Evolutionary conservation across 2,329 filamentous ascomycete genomes (phyloP).

Genomic region (Penicillium sp.): DNA sequence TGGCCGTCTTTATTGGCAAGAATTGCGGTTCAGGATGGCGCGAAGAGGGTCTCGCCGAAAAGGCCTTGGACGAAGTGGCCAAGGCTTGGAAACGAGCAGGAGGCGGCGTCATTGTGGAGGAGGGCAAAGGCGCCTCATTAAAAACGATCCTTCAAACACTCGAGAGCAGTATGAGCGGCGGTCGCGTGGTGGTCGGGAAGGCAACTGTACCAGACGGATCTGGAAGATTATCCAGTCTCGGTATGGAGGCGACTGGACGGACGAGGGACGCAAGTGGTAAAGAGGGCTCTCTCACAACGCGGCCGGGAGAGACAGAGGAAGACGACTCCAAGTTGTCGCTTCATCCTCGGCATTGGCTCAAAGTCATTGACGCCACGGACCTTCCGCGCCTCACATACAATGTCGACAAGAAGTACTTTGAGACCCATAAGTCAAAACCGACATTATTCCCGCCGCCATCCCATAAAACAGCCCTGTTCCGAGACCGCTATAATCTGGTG

Average conservation of each 20-base stretch:
- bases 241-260: conserved; percentile 36
- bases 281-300: conserved; percentile 21
- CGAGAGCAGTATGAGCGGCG: conserved; percentile 85
- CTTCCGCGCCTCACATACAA: conserved; percentile 59
- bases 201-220: conserved; percentile 29
- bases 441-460: conserved; percentile 69
- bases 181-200: conserved; percentile 50
- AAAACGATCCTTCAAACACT: conserved; percentile 77
- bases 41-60: conserved; percentile 88
- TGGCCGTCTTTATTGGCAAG: conserved; percentile 84
- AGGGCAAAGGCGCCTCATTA: conserved; percentile 59
- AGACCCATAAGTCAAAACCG: conserved; percentile 61
- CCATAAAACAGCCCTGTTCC: conserved; percentile 79
- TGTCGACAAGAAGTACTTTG: conserved; percentile 76
- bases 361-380: conserved; percentile 74
- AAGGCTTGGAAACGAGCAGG: conserved; percentile 86
- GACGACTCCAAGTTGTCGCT: conserved; percentile 56
- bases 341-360: conserved; percentile 77
- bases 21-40: conserved; percentile 96
- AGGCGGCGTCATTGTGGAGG: conserved; percentile 86
- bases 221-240: conserved; percentile 32
- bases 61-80: conserved; percentile 84
- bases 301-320: conserved; percentile 46
- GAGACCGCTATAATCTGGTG: conserved; percentile 85
- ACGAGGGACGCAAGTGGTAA: conserved; percentile 40